Evolutionary conservation across 2,329 filamentous ascomycete genomes (phyloP).

Genomic region (Hysterium pulicare): DNA sequence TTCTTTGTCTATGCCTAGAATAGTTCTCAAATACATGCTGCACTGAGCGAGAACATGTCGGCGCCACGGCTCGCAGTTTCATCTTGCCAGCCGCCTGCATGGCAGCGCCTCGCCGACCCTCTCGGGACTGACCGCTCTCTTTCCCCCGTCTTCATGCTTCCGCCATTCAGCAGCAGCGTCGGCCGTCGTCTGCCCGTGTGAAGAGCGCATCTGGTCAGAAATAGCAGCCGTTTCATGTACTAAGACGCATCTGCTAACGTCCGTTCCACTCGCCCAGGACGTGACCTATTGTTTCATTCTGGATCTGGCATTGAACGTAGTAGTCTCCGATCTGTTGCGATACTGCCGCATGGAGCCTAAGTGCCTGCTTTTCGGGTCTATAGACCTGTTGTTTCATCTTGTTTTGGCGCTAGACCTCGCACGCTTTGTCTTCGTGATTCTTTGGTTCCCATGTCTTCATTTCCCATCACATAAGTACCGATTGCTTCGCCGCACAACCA

Average conservation of each 20-base stretch:
- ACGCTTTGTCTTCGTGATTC: conserved; percentile 8
- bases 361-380: conserved; percentile 24
- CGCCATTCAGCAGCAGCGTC: conserved; percentile 23
- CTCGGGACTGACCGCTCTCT: conserved; percentile 16
- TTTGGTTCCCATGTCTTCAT: conserved; percentile 24
- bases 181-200: conserved; percentile 15
- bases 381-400: conserved; percentile 39
- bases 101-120: conserved; percentile 30
- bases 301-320: conserved; percentile 24
- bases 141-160: conserved; percentile 17
- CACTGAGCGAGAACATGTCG: conserved; percentile 1
- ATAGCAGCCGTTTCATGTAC: conserved; percentile 18
- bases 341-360: conserved; percentile 26
- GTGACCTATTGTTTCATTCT: conserved; percentile 35
- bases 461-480: conserved; percentile 34
- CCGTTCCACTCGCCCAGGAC: conserved; percentile 30
- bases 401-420: conserved; percentile 32
- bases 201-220: conserved; percentile 16
- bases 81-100: conserved; percentile 34
- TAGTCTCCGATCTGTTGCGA: conserved; percentile 22
- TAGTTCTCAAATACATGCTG: not conserved
- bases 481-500: conserved; percentile 35
- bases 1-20: not conserved
- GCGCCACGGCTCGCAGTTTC: conserved; percentile 32
- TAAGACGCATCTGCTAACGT: conserved; percentile 18